Base-by-base conservation (phyloP, 1,139 yeast species). In the Pichia sp. region DNA sequence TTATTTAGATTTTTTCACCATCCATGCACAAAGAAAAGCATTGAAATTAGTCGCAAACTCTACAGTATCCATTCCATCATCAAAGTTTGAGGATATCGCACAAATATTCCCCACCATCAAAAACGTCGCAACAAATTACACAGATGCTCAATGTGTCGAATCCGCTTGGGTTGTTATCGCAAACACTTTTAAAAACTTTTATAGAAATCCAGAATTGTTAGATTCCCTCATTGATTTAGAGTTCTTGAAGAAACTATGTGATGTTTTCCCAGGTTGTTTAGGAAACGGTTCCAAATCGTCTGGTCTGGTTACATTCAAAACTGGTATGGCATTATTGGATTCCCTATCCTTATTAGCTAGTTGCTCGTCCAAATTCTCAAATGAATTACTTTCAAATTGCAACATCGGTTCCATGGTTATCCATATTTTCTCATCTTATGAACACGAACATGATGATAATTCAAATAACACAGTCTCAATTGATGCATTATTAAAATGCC, bases 11-110 rank as follows among this genome's bases (percentile, higher is more conserved):
- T 93, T 93, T 60, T 84, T 93, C 63, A 87, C 96, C 1, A 76
- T 84, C 24, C 96, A 89, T 66, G 89, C 96, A 0, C 99, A 93
- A 65, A 72, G 96, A 48, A 86, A 89, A 55, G 89, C 96, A 28
- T 69, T 91, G 40, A 70, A 73, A 2, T 86, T 88, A 34, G 89
- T 89, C 4, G 85, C 96, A 3, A 86, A 87, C 60, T 76, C 94
- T 14, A 84, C 93, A 54, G 70, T 74, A 2, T 71, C 71, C 47
- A 69, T 85, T 1, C 69, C 75, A 2, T 48, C 59, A 9, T 59
- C 68, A 2, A 76, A 77, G 53, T 78, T 79, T 51, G 66, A 68
- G 6, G 70, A 70, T 53, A 69, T 85, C 10, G 70, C 75, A 47
- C 83, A 76, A 28, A 79, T 83, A 1, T 79, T 89, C 55, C 84